These are phyloP conservation scores for Lyophyllum shimeji DNA, from an alignment of 768 basidiomycete species.

Conservation along the genomic window DNA sequence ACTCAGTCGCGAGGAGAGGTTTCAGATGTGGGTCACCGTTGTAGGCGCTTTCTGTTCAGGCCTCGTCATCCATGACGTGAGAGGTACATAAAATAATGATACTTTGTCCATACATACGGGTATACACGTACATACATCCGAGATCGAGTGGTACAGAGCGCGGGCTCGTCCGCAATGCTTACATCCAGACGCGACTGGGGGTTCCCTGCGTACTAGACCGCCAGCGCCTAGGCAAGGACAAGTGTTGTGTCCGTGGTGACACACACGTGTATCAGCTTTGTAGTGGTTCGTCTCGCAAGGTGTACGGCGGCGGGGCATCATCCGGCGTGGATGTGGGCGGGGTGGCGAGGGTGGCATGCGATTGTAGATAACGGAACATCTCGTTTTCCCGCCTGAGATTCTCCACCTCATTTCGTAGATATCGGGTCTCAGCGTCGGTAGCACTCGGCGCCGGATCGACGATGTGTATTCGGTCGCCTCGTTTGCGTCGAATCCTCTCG, in stretches of 20 bases:
- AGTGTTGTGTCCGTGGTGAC: background rate
- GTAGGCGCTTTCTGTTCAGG: too few relatives aligned
- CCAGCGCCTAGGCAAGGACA: too few relatives aligned
- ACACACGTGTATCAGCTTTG: background rate
- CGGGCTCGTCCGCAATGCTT: too few relatives aligned
- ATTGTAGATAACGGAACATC: conserved; percentile 2
- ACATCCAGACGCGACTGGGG: too few relatives aligned
- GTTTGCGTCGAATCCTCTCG: conserved; percentile 4
- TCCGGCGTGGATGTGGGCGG: background rate
- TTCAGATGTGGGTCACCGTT: too few relatives aligned
- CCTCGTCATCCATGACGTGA: too few relatives aligned
- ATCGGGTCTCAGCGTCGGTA: background rate
- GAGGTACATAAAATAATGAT: too few relatives aligned
- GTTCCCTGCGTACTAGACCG: background rate
- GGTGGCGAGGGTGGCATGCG: background rate
- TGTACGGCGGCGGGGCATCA: background rate
- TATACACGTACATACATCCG: too few relatives aligned
- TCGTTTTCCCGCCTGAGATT: conserved; percentile 13
- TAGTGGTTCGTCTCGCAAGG: background rate
- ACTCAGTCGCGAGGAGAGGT: too few relatives aligned
- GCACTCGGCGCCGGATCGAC: background rate
- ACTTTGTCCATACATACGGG: too few relatives aligned
- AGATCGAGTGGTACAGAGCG: too few relatives aligned
- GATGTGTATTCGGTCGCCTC: background rate
- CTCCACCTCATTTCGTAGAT: conserved; percentile 7